These are phyloP conservation scores for Ophiostoma quercus DNA, from an alignment of 2,329 filamentous ascomycete genomes.

Conservation along the genomic window DNA sequence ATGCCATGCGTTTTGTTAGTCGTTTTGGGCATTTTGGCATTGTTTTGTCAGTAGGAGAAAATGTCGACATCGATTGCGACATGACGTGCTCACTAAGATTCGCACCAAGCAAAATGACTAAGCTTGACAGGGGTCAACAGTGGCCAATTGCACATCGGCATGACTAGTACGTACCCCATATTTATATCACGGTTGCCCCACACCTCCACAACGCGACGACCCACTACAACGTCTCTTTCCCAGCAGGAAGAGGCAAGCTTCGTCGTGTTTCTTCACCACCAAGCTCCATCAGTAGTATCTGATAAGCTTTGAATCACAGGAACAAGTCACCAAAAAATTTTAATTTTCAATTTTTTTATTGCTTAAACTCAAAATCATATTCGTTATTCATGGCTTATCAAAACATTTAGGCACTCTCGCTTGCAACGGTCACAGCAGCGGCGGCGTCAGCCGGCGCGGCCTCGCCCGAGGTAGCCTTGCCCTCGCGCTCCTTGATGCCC, in stretches of 20 bases:
- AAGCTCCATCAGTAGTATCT: neutral
- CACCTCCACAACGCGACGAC: neutral
- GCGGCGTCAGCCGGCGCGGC: neutral
- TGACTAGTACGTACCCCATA: neutral
- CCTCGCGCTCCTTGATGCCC: conserved; percentile 32
- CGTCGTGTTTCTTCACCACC: neutral
- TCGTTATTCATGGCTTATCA: conserved; percentile 3
- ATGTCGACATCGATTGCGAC: conserved; percentile 15
- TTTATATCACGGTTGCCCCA: neutral
- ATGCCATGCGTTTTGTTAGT: neutral
- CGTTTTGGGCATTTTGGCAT: neutral
- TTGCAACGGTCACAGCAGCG: neutral
- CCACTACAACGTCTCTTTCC: neutral
- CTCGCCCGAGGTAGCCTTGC: neutral
- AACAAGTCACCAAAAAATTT: neutral
- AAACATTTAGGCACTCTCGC: conserved; percentile 9
- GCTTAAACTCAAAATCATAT: neutral
- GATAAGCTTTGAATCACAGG: neutral
- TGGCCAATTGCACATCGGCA: no score
- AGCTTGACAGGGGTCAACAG: neutral
- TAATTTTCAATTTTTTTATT: neutral
- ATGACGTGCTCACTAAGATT: conserved; percentile 16
- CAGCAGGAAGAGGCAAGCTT: neutral
- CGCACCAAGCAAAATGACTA: conserved; percentile 1
- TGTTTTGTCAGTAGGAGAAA: neutral